Conservation (phyloP, 345 rosid species). For the Rhizophora mangle region DNA sequence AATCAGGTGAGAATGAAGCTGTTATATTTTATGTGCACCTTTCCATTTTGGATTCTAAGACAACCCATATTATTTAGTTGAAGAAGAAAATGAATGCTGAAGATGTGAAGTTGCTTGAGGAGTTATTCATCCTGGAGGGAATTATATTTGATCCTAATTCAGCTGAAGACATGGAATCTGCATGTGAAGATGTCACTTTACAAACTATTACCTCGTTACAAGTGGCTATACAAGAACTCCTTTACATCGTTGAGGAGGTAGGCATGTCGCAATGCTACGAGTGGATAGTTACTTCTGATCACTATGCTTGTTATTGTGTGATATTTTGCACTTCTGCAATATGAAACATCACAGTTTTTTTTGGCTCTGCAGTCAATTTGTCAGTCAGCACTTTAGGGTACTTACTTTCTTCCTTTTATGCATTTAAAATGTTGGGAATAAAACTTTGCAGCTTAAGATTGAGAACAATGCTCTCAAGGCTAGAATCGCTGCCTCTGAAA, state of each 20-base stretch:
- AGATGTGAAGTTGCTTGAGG: constrained; percentile 65
- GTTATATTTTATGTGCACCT: background rate
- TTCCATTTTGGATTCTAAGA: constrained; percentile 14
- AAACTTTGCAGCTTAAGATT: constrained; percentile 38
- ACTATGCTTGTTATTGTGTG: no score
- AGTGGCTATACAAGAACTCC: constrained; percentile 51
- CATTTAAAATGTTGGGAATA: background rate
- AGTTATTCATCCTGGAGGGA: constrained; percentile 54
- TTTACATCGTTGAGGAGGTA: constrained; percentile 46
- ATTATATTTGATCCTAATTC: constrained; percentile 40
- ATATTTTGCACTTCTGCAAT: no score
- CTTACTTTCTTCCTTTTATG: no score
- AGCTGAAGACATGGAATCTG: constrained; percentile 43
- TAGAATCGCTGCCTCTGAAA: constrained; percentile 33
- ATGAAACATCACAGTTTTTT: no score
- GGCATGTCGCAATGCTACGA: background rate
- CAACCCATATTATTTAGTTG: constrained; percentile 37
- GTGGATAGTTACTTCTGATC: background rate
- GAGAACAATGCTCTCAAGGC: constrained; percentile 45
- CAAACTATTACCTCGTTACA: constrained; percentile 47
- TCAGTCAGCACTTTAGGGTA: no score
- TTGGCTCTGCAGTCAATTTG: no score
- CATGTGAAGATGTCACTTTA: constrained; percentile 38
- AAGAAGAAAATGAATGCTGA: constrained; percentile 54
- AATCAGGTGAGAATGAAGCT: constrained; percentile 45